Evolutionary conservation across 106 monocot species (phyloP).

Genomic region (Apostasia shenzhenica): DNA sequence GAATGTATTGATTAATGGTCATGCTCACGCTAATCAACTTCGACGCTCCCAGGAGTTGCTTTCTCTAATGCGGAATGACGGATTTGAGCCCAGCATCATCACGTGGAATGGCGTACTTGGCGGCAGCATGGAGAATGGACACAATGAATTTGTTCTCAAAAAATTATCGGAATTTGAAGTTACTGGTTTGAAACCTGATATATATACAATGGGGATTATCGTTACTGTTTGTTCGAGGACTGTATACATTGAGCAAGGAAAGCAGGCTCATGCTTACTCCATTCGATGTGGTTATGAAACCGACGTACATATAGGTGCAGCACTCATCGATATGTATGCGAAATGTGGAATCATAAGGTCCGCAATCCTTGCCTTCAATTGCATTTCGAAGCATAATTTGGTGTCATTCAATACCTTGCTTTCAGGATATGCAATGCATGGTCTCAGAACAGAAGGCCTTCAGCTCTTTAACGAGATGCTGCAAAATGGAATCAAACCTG

Average conservation of each 20-base stretch:
- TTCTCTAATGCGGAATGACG: conserved; percentile 19
- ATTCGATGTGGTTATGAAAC: conserved; percentile 26
- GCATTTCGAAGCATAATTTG: conserved; percentile 33
- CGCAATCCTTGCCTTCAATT: conserved; percentile 24
- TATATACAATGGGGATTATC: conserved; percentile 32
- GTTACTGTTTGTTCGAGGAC: conserved; percentile 27
- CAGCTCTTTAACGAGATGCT: conserved; percentile 24
- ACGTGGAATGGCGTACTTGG: conserved; percentile 47
- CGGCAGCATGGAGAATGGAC: conserved; percentile 31
- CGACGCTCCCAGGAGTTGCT: conserved; percentile 17
- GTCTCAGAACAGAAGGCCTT: conserved; percentile 23
- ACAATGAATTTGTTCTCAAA: conserved; percentile 20
- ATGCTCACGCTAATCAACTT: conserved; percentile 23
- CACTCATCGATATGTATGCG: conserved; percentile 49
- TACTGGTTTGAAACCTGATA: conserved; percentile 21
- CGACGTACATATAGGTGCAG: conserved; percentile 30
- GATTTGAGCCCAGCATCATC: conserved; percentile 31
- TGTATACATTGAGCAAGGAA: conserved; percentile 29
- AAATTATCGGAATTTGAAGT: conserved; percentile 18
- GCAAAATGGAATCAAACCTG: conserved; percentile 23
- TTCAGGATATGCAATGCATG: conserved; percentile 49
- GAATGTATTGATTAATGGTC: conserved; percentile 40
- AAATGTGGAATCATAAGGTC: conserved; percentile 37
- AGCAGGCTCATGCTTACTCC: conserved; percentile 34
- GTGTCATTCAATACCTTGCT: conserved; percentile 44